Evolutionary conservation across 768 basidiomycete species (phyloP), one percentile per base, ranked within the genome.

Genomic region (Psilocybe sp.): DNA sequence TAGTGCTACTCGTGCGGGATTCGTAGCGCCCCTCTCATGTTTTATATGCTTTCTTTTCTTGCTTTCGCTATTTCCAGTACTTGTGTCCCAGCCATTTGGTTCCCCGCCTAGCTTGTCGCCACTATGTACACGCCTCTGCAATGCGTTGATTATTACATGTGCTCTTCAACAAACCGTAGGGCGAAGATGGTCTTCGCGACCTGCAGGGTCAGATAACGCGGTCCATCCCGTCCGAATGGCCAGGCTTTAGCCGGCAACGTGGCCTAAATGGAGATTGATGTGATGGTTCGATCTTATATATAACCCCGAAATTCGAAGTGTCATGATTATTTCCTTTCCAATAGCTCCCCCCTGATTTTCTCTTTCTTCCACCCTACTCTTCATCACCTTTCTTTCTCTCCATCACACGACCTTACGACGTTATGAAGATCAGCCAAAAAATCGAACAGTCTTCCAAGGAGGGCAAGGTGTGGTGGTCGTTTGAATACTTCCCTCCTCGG

Each of bases 401-500:
- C 64, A 38, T 53, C 56, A 41, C 36, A 54, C 53, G 54, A 55
- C 44, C 31, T 34, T 38, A 32, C 44, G 39, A 44, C 44, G 40
- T 57, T 64, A 97, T 97, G 92, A 96, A 89, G 81, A 92, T 98
- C 68, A 92, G 86, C 59, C 83, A 94, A 70, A 98, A 96, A 75
- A 91, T 98, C 40, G 78, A 85, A 55, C 84, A 91, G 67, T 90
- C 90, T 42, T 73, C 82, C 53, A 85, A 87, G 65, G 89, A 96
- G 60, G 85, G 87, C 55, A 84, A 92, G 62, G 73, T 91, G 52
- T 97, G 94, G 89, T 99, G 95, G 95, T 94, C 92, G 34, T 98
- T 99, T 66, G 96, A 99, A 66, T 98, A 94, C 72, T 98, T 99
- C 63, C 96, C 97, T 49, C 95, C 92, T 16, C 77, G 94, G 55